phyloP scores from a whole-genome alignment of 148 eudicot genomes.

The Pouteria glomerata region DNA sequence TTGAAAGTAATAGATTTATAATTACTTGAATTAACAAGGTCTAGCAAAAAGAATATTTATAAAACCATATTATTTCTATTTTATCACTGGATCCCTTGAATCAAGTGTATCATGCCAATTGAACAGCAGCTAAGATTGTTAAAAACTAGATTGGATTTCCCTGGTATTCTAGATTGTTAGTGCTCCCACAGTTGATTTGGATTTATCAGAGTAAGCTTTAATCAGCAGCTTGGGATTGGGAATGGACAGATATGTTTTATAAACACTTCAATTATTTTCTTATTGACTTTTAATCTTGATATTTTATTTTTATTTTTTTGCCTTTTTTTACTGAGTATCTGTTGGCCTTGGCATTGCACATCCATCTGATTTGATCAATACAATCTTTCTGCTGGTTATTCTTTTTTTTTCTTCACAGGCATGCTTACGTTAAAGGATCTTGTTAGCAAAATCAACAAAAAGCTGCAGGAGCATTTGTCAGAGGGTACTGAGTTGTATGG shows the following conservation, averaged over 20 bases:
- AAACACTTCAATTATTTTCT: neutral
- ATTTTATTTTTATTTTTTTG: neutral
- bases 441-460: constrained; percentile 49
- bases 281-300: neutral
- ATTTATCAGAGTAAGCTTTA: too few species aligned
- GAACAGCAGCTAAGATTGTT: too few species aligned
- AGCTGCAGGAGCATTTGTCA: constrained; percentile 52
- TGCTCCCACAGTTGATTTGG: neutral
- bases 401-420: constrained; percentile 40
- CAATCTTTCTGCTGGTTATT: neutral
- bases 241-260: neutral
- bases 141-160: too few species aligned
- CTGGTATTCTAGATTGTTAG: too few species aligned
- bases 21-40: too few species aligned
- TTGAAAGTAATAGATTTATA: too few species aligned
- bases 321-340: neutral
- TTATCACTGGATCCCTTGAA: too few species aligned
- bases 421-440: constrained; percentile 81
- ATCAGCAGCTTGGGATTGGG: neutral
- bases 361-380: neutral
- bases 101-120: too few species aligned
- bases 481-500: constrained; percentile 76
- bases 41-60: too few species aligned
- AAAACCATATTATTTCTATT: too few species aligned
- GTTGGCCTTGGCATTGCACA: neutral